Base-by-base conservation (phyloP, 805 yeast species). In the Starmerella potacharoeniae region DNA sequence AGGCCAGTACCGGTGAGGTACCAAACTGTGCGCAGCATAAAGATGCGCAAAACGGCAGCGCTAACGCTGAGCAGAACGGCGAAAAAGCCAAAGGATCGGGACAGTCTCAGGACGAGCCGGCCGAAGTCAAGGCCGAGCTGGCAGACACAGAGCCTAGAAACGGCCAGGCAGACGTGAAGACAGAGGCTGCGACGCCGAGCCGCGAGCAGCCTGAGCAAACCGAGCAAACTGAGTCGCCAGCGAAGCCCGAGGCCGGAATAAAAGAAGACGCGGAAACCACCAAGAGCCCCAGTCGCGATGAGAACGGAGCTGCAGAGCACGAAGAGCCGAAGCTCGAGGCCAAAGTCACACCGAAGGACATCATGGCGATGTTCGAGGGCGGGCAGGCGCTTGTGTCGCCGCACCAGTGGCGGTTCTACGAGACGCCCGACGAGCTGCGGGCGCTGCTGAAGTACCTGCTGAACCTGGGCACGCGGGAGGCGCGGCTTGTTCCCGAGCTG, bases 341-440 rank as follows among this genome's bases (percentile, higher is more conserved):
- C 40, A 6, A 36, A 5, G 35, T 54, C 30, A 48, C 55, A 16
- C 55, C 58, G 6, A 39, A 41, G 22, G 64, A 55, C 13, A 31
- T 60, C 34, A 56, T 55, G 50, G 39, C 43, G 17, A 14, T 41
- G 10, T 52, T 56, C 31, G 60, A 62, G 49, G 55, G 58, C 39
- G 49, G 49, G 2, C 3, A 30, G n/a, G 31, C 31, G 29, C 43
- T 58, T 16, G 28, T 50, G 31, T 37, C 53, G 31, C 57, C 63
- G 17, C 31, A 57, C 30, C 54, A 63, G 37, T 63, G 66, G 66
- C 53, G 65, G 28, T 62, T 41, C 55, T 62, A 62, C 51, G 63
- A 61, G 2, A 55, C 57, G 17, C 59, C 55, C 33, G 55, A 47
- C 13, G 62, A 61, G 51, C 30, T 63, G 17, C 48, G 44, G 17